These are phyloP conservation scores for Hibiscus trionum DNA, from an alignment of 345 rosid species.

Conservation along the genomic window DNA sequence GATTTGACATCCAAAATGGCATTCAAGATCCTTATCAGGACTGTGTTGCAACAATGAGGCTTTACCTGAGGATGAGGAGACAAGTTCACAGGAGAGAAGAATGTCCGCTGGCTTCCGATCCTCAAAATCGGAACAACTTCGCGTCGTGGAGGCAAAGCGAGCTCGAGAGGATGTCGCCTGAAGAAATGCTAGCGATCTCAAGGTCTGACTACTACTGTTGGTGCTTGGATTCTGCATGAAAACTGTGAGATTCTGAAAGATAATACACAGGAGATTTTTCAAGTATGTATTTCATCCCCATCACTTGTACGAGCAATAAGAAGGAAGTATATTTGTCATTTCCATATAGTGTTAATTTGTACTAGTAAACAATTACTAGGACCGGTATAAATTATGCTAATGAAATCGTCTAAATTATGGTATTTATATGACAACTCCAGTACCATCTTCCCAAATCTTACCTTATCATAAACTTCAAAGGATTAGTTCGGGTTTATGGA, in stretches of 20 bases:
- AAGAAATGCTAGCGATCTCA: constrained; percentile 60
- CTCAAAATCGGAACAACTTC: constrained; percentile 65
- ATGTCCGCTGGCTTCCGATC: constrained; percentile 55
- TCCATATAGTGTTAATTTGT: background rate
- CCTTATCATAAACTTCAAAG: too few relatives aligned
- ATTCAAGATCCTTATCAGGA: constrained; percentile 80
- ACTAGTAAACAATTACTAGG: background rate
- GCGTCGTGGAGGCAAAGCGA: constrained; percentile 76
- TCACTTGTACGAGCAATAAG: constrained; percentile 6
- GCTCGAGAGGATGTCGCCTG: constrained; percentile 71
- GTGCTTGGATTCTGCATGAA: constrained; percentile 62
- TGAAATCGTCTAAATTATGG: background rate
- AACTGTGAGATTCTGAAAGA: background rate
- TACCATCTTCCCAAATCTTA: background rate
- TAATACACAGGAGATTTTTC: background rate
- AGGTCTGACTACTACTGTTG: constrained; percentile 86
- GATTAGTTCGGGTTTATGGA: too few relatives aligned
- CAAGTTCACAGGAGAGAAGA: constrained; percentile 57
- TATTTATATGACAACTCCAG: background rate
- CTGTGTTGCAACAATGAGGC: constrained; percentile 84
- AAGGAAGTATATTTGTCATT: background rate
- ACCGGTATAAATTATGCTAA: background rate
- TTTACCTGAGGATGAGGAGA: constrained; percentile 75
- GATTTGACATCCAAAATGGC: constrained; percentile 73
- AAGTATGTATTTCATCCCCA: background rate